phyloP scores from a whole-genome alignment of 148 eudicot species.

The Rhododendron henanense region DNA sequence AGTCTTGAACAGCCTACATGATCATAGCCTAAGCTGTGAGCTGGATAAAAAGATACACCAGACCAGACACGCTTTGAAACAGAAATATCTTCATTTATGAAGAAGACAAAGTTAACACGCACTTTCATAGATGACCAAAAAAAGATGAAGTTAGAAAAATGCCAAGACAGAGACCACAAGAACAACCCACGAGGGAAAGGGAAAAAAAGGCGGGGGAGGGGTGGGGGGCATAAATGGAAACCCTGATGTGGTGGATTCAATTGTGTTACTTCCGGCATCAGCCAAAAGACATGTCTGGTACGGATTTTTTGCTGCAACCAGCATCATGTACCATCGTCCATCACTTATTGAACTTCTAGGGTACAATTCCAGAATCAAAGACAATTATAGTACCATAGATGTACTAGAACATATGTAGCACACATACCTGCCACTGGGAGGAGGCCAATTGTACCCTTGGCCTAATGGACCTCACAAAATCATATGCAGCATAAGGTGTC shows the following conservation, averaged over 20 bases:
- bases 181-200: not conserved
- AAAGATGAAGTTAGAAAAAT: not conserved
- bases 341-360: not conserved
- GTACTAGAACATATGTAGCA: not conserved
- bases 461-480: conserved; percentile 46
- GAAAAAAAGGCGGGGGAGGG: too few species aligned
- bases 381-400: not conserved
- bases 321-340: not conserved
- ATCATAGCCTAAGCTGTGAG: not conserved
- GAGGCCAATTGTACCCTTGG: conserved; percentile 52
- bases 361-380: not conserved
- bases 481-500: conserved; percentile 44
- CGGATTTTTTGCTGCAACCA: not conserved
- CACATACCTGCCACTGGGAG: conserved; percentile 47
- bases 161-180: not conserved
- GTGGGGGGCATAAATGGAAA: not conserved
- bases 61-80: not conserved
- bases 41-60: not conserved
- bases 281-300: not conserved
- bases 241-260: not conserved
- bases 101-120: not conserved
- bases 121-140: not conserved
- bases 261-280: not conserved
- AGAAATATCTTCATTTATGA: not conserved
- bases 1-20: conserved; percentile 43